These are phyloP conservation scores for Corylus avellana DNA, from an alignment of 306 rosid species.

Conservation along the genomic window DNA sequence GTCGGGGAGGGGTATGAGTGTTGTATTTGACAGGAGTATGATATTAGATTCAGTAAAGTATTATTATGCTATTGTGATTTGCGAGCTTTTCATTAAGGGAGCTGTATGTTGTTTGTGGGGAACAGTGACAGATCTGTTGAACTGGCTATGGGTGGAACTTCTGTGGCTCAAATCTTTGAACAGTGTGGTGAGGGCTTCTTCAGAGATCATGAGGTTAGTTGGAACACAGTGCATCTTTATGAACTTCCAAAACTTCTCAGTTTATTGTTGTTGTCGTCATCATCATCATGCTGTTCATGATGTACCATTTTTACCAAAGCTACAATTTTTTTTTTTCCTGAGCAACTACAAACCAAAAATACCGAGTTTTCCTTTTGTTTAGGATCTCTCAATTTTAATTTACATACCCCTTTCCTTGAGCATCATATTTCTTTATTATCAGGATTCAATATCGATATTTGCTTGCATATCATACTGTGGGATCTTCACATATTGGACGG, in stretches of 20 bases:
- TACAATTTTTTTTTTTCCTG: not conserved
- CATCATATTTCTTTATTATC: not conserved
- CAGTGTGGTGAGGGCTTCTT: constrained; percentile 26
- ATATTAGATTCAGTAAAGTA: not conserved
- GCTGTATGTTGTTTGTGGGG: not conserved
- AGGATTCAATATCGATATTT: not conserved
- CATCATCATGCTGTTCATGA: not conserved
- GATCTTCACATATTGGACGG: not conserved
- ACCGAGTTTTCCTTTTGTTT: not conserved
- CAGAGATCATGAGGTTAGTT: constrained; percentile 29
- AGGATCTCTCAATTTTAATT: not conserved
- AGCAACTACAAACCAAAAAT: not conserved
- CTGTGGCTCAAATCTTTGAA: constrained; percentile 28
- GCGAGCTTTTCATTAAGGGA: not conserved
- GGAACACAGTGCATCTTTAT: not conserved
- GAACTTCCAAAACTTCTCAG: not conserved
- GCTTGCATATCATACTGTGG: not conserved
- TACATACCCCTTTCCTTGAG: not conserved
- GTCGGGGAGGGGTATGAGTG: not conserved
- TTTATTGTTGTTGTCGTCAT: not conserved
- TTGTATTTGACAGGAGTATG: not conserved
- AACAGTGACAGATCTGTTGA: constrained; percentile 27
- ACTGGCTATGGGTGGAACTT: constrained; percentile 16
- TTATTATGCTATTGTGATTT: not conserved
- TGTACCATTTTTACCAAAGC: not conserved